These are phyloP conservation scores for Claviceps sp. DNA, from an alignment of 2,329 filamentous ascomycete genomes.

Conservation along the genomic window DNA sequence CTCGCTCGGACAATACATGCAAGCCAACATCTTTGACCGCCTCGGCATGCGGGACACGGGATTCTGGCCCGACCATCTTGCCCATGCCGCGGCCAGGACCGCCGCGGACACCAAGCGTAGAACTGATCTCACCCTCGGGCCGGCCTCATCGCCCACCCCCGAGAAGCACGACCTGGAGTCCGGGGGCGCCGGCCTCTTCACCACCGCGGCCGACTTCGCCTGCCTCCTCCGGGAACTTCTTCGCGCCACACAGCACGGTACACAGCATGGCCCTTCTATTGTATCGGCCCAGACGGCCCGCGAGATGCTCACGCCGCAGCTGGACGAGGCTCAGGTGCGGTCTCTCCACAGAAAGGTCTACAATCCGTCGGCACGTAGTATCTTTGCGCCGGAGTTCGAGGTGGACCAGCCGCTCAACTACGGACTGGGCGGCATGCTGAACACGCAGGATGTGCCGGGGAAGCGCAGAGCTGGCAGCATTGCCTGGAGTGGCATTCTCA, in stretches of 20 bases:
- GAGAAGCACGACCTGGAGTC: conserved; percentile 23
- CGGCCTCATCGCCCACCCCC: conserved; percentile 10
- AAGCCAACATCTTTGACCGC: conserved; percentile 21
- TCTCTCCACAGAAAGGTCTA: conserved; percentile 11
- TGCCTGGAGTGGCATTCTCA: conserved; percentile 29
- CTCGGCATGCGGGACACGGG: conserved; percentile 23
- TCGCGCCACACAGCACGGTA: conserved; percentile 17
- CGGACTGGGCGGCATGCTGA: conserved; percentile 26
- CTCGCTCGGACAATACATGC: conserved; percentile 24
- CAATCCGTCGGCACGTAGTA: conserved; percentile 11
- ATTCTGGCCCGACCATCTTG: conserved; percentile 21
- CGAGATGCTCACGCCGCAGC: conserved; percentile 28
- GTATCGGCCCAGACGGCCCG: conserved; percentile 17
- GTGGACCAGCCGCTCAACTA: conserved; percentile 19
- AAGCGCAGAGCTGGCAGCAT: conserved; percentile 28
- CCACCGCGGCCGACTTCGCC: conserved; percentile 27
- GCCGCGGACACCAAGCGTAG: conserved; percentile 8
- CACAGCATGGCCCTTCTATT: conserved; percentile 9
- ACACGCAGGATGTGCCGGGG: conserved; percentile 23
- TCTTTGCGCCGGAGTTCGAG: conserved; percentile 24
- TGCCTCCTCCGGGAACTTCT: conserved; percentile 22
- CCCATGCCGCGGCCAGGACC: conserved; percentile 13
- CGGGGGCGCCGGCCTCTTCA: conserved; percentile 30
- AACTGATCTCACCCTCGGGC: conserved; percentile 8
- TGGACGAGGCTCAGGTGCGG: conserved; percentile 17